phyloP scores from a whole-genome alignment of 306 rosid species.

The Corylus americana region DNA sequence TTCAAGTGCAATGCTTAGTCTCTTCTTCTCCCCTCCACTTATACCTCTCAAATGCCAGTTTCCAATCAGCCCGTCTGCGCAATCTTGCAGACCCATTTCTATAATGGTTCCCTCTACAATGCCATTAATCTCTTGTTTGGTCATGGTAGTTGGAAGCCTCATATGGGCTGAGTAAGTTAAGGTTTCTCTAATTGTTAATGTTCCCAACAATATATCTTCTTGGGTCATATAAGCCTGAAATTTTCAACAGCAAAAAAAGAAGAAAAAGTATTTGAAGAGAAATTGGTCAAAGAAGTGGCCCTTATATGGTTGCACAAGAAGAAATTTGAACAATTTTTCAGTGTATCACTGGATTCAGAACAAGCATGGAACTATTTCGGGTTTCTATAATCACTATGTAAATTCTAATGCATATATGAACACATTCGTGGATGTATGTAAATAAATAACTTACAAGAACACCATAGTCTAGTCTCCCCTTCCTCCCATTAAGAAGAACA shows the following conservation, averaged over 20 bases:
- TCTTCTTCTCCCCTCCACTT: slow-evolving; percentile 92
- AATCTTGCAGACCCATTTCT: slow-evolving; percentile 88
- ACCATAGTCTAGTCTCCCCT: slow-evolving; percentile 61
- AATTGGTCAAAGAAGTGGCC: slow-evolving; percentile 3
- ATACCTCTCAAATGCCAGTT: slow-evolving; percentile 91
- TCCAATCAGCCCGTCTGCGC: slow-evolving; percentile 70
- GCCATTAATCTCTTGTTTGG: slow-evolving; percentile 59
- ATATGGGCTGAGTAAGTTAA: slow-evolving; percentile 75
- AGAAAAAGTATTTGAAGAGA: neutral
- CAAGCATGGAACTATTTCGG: too few species aligned
- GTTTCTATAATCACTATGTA: too few species aligned
- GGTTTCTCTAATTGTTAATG: slow-evolving; percentile 84
- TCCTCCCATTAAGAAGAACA: slow-evolving; percentile 77
- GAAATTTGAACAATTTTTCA: too few species aligned
- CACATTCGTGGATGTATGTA: neutral
- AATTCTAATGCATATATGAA: too few species aligned
- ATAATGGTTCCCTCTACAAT: slow-evolving; percentile 58
- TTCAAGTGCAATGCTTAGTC: slow-evolving; percentile 90
- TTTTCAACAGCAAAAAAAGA: neutral
- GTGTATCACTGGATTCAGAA: too few species aligned
- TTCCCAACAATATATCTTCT: slow-evolving; percentile 81
- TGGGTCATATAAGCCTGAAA: slow-evolving; percentile 89
- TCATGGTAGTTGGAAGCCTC: slow-evolving; percentile 63
- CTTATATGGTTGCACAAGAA: neutral
- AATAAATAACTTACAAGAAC: slow-evolving; percentile 54